A percentile compares a stretch with the other conserved stretches of the same genome.
Evolutionary conservation across 805 yeast species (phyloP).

Genomic region (Maudiozyma pseudohumilis): DNA sequence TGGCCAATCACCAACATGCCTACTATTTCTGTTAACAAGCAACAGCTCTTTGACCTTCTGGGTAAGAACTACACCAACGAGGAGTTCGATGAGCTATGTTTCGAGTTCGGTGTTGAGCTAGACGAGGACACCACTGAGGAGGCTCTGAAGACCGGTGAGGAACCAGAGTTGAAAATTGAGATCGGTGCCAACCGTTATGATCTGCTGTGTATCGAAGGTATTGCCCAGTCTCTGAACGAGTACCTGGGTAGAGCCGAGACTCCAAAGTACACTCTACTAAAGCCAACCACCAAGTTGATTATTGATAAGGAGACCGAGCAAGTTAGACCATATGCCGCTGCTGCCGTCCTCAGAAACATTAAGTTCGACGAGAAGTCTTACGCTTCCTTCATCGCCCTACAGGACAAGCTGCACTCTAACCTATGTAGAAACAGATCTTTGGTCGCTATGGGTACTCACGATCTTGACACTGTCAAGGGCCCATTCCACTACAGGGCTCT

Average conservation of each 20-base stretch:
- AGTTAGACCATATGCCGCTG: conserved; percentile 89
- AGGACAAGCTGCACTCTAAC: conserved; percentile 91
- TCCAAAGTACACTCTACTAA: conserved; percentile 58
- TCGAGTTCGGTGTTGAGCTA: conserved; percentile 93
- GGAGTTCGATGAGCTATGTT: conserved; percentile 94
- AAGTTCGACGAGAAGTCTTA: conserved; percentile 75
- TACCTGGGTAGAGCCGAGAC: conserved; percentile 60
- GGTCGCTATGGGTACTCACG: conserved; percentile 98
- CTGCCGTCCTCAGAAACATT: conserved; percentile 82
- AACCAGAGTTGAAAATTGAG: conserved; percentile 93
- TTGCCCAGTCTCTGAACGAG: conserved; percentile 88
- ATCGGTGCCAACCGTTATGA: conserved; percentile 98
- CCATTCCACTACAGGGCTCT: conserved; percentile 86
- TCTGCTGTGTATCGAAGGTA: conserved; percentile 96
- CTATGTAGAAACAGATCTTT: conserved; percentile 94
- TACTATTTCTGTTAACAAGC: conserved; percentile 90
- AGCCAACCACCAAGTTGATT: conserved; percentile 57
- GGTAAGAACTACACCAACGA: conserved; percentile 66
- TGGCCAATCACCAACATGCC: conserved; percentile 55
- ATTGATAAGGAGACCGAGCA: conserved; percentile 64
- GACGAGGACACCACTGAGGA: conserved; percentile 91
- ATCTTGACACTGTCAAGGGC: conserved; percentile 65
- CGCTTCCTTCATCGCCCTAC: conserved; percentile 90
- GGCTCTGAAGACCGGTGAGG: conserved; percentile 36
- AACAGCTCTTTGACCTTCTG: conserved; percentile 74